Evolutionary conservation across 257 asterid species (phyloP).

Genomic region (Avicennia marina): DNA sequence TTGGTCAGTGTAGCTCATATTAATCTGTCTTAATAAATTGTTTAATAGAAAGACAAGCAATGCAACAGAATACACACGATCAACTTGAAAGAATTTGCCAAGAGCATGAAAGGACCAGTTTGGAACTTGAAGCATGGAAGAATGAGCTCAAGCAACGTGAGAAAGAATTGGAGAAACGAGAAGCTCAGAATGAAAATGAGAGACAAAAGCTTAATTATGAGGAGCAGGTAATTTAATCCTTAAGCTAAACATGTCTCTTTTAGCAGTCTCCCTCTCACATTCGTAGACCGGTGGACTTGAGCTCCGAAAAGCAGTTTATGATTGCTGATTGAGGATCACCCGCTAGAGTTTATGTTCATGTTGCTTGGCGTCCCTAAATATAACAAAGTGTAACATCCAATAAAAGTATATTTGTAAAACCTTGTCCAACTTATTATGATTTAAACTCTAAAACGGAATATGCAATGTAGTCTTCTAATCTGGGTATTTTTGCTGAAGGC

Average conservation of each 20-base stretch:
- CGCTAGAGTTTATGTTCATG: background rate
- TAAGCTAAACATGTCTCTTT: background rate
- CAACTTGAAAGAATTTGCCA: slow-evolving; percentile 20
- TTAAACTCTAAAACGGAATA: no score
- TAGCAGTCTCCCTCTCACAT: slow-evolving; percentile 8
- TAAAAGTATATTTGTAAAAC: background rate
- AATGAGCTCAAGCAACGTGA: slow-evolving; percentile 27
- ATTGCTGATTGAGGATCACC: background rate
- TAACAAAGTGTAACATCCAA: background rate
- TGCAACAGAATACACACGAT: slow-evolving; percentile 27
- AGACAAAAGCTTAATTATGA: slow-evolving; percentile 24
- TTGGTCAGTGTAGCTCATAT: no score
- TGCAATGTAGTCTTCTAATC: no score
- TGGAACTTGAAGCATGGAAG: slow-evolving; percentile 27
- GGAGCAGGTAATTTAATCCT: slow-evolving; percentile 34
- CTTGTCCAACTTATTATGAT: background rate
- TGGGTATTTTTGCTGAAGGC: background rate
- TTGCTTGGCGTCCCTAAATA: background rate
- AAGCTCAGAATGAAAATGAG: slow-evolving; percentile 36
- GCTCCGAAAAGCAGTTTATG: background rate
- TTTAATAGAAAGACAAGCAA: slow-evolving; percentile 27
- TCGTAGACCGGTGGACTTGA: background rate
- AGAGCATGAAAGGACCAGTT: slow-evolving; percentile 26
- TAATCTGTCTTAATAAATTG: background rate
- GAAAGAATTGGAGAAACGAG: slow-evolving; percentile 37